phyloP scores from a whole-genome alignment of 768 basidiomycete genomes.

The Mycena epipterygia region DNA sequence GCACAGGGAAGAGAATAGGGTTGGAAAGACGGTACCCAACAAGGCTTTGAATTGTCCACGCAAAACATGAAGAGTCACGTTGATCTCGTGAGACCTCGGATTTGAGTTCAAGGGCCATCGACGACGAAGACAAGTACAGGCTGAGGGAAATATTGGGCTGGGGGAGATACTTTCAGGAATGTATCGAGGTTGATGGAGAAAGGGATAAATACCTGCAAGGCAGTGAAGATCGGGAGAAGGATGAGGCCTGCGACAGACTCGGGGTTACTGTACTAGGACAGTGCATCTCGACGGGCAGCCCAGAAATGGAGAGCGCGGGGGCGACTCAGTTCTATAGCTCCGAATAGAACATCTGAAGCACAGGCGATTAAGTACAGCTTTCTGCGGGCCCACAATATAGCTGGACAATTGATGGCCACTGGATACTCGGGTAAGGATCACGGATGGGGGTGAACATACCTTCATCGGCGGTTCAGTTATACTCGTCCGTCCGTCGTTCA shows the following conservation, averaged over 20 bases:
- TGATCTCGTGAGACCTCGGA: not conserved
- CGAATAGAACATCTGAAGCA: not conserved
- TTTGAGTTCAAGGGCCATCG: conserved; percentile 14
- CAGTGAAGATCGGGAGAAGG: not conserved
- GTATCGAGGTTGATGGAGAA: not conserved
- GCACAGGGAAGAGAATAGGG: not conserved
- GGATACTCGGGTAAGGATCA: too few species aligned
- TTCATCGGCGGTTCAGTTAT: too few species aligned
- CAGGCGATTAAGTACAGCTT: not conserved
- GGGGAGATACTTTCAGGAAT: not conserved
- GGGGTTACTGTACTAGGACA: not conserved
- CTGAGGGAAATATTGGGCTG: not conserved
- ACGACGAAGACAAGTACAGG: not conserved
- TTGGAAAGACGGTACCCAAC: not conserved
- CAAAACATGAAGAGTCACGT: not conserved
- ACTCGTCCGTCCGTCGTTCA: too few species aligned
- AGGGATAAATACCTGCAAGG: not conserved
- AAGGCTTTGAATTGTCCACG: not conserved
- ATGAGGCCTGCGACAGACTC: not conserved
- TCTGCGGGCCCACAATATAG: not conserved
- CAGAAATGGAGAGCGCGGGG: not conserved
- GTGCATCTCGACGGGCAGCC: not conserved
- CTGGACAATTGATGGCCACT: too few species aligned
- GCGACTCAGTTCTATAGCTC: not conserved
- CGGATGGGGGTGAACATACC: too few species aligned